Conservation (phyloP, 768 basidiomycete species). For the Mrakia gelida region DNA sequence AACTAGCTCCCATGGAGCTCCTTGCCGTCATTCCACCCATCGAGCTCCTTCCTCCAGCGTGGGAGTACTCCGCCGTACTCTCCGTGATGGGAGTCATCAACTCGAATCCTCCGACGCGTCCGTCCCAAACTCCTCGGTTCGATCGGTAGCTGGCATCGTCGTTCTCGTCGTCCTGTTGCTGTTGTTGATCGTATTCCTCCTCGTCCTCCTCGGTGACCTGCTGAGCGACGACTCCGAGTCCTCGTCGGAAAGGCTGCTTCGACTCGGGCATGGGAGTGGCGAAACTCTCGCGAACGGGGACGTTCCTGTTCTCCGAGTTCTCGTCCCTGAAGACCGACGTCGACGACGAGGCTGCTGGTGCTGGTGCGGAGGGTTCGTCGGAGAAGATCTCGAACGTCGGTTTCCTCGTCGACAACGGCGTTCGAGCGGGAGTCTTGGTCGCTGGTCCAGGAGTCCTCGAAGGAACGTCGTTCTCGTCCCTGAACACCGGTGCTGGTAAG, state of each 20-base stretch:
- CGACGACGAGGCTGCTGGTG: background rate
- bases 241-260: constrained; percentile 22
- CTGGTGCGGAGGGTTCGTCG: constrained; percentile 21
- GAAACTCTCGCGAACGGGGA: constrained; percentile 7
- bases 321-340: constrained; percentile 22
- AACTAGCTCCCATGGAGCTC: constrained; percentile 26
- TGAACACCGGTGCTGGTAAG: constrained; percentile 27
- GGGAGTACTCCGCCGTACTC: constrained; percentile 78
- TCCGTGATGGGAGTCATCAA: constrained; percentile 99
- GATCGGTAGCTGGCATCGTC: constrained; percentile 30
- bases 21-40: constrained; percentile 3
- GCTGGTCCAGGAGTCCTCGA: constrained; percentile 16
- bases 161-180: constrained; percentile 26
- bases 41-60: constrained; percentile 40
- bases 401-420: constrained; percentile 33
- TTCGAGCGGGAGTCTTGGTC: constrained; percentile 35
- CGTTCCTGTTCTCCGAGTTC: constrained; percentile 31
- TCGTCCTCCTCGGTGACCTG: constrained; percentile 34
- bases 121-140: constrained; percentile 34
- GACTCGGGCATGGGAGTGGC: constrained; percentile 29
- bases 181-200: constrained; percentile 27
- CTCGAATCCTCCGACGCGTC: constrained; percentile 53
- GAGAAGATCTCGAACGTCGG: constrained; percentile 32
- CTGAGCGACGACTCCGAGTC: constrained; percentile 8
- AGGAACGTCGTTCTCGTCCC: constrained; percentile 35